Percentiles rank a stretch among this genome's conserved stretches.
Conservation (phyloP, 129 eudicot species). For the Escallonia herrerae region DNA sequence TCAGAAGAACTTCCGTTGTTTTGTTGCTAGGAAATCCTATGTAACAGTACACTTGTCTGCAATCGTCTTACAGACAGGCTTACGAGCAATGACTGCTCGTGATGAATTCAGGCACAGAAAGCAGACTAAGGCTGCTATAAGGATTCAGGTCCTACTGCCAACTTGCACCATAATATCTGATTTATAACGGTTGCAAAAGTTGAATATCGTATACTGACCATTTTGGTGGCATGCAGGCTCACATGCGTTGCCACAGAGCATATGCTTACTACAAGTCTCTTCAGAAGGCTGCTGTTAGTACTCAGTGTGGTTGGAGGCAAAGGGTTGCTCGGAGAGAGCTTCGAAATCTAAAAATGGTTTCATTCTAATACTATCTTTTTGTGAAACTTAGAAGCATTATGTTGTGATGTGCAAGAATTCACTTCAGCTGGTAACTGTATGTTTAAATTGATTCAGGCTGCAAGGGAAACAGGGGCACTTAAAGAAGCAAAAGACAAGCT, state of each 20-base stretch:
- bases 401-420: background rate
- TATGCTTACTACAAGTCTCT: conserved; percentile 73
- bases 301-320: conserved; percentile 96
- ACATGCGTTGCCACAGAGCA: conserved; percentile 61
- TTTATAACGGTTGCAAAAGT: conserved; percentile 1
- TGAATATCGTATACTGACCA: background rate
- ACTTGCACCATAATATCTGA: background rate
- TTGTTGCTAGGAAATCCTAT: conserved; percentile 51
- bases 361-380: background rate
- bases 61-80: conserved; percentile 71
- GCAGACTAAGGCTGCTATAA: conserved; percentile 84
- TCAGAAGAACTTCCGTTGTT: conserved; percentile 72
- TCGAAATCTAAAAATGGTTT: conserved; percentile 86
- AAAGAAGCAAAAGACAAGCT: conserved; percentile 98
- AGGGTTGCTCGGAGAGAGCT: conserved; percentile 92
- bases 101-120: conserved; percentile 77
- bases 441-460: conserved; percentile 51
- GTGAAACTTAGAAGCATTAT: background rate
- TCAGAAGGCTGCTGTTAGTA: conserved; percentile 71
- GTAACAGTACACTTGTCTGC: conserved; percentile 43
- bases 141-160: conserved; percentile 55
- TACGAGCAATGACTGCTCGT: conserved; percentile 90
- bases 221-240: conserved; percentile 54
- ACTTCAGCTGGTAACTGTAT: conserved; percentile 13
- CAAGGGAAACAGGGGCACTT: conserved; percentile 98